Evolutionary conservation across 1,284 basidiomycete genomes (phyloP).

Genomic region (Heimioporus retisporus): DNA sequence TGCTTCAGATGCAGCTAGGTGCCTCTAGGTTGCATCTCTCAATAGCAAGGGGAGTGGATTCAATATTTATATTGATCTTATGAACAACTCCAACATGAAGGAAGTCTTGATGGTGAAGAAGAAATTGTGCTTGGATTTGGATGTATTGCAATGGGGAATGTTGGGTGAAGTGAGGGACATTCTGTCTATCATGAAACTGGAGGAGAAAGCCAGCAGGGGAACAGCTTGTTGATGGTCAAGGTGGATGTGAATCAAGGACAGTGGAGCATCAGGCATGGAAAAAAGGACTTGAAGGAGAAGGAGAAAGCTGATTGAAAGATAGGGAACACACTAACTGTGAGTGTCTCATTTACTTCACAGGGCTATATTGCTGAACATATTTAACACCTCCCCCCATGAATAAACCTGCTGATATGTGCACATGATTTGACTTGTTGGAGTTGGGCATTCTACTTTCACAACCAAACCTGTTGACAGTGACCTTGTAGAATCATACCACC

Average conservation of each 20-base stretch:
- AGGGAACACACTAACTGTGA: constrained; percentile 55
- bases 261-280: constrained; percentile 81
- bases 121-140: constrained; percentile 71
- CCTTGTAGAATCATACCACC: constrained; percentile 27
- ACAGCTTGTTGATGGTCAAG: constrained; percentile 49
- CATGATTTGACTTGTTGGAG: constrained; percentile 74
- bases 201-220: constrained; percentile 44
- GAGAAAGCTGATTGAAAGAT: too few relatives aligned
- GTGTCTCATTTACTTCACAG: constrained; percentile 20
- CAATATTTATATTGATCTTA: constrained; percentile 80
- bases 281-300: constrained; percentile 73
- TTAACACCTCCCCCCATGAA: constrained; percentile 58
- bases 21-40: constrained; percentile 58
- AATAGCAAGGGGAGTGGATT: constrained; percentile 63
- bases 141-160: constrained; percentile 71
- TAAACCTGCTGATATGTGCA: constrained; percentile 46
- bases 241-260: constrained; percentile 74
- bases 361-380: constrained; percentile 27
- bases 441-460: constrained; percentile 61
- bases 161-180: constrained; percentile 72
- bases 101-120: constrained; percentile 83
- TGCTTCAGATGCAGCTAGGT: constrained; percentile 69
- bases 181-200: constrained; percentile 41
- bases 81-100: constrained; percentile 70
- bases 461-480: constrained; percentile 20